Evolutionary conservation across 2,329 filamentous ascomycete genomes (phyloP).

Genomic region (Hypoxylon sp.): DNA sequence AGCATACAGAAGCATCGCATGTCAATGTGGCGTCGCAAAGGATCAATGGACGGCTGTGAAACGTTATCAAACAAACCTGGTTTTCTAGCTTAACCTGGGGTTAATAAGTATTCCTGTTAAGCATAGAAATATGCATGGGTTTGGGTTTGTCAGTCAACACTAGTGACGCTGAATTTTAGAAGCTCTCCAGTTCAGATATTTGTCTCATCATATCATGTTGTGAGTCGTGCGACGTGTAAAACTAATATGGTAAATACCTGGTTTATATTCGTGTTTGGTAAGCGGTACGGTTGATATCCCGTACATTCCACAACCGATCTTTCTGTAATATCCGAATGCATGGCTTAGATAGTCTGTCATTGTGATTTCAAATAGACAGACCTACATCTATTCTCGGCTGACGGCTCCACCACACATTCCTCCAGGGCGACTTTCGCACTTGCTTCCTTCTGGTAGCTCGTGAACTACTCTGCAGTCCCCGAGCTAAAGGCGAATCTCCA

Average conservation of each 20-base stretch:
- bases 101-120: slow-evolving; percentile 15
- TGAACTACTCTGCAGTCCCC: neutral
- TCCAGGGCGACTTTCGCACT: neutral
- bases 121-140: slow-evolving; percentile 2
- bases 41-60: slow-evolving; percentile 30
- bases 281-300: neutral
- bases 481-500: neutral
- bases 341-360: neutral
- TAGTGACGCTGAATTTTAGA: neutral
- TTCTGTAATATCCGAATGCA: slow-evolving; percentile 14
- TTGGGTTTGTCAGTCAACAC: slow-evolving; percentile 1
- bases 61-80: slow-evolving; percentile 30
- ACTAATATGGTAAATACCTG: neutral
- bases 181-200: neutral
- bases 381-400: neutral
- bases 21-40: slow-evolving; percentile 24
- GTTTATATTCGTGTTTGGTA: slow-evolving; percentile 12
- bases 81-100: slow-evolving; percentile 8
- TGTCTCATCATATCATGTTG: neutral
- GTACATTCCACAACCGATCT: neutral
- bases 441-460: neutral
- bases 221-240: neutral
- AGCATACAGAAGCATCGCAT: slow-evolving; percentile 16
- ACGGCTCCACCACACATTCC: neutral
- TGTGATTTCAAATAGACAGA: slow-evolving; percentile 1